Conservation (phyloP, 2,329 filamentous ascomycete species). For the Trematosphaeria pertusa region DNA sequence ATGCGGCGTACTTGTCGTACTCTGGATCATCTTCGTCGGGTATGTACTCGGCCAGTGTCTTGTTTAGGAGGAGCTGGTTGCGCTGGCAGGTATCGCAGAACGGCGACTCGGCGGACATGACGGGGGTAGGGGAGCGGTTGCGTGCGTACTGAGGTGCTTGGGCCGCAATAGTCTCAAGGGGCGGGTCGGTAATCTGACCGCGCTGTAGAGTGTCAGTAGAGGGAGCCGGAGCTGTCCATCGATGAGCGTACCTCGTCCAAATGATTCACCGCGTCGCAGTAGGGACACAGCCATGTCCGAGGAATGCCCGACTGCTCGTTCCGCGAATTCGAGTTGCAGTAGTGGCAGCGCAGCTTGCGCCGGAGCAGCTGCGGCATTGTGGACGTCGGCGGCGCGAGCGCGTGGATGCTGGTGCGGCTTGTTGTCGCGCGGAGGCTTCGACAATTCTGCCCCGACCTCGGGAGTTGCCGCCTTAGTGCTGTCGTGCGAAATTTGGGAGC, state of each 20-base stretch:
- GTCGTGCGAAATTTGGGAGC: no score
- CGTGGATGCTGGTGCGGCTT: slow-evolving; percentile 7
- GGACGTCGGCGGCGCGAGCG: slow-evolving; percentile 7
- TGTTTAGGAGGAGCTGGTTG: slow-evolving; percentile 84
- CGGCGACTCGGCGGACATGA: slow-evolving; percentile 46
- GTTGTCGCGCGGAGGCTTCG: slow-evolving; percentile 11
- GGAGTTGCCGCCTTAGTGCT: no score
- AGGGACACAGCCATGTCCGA: slow-evolving; percentile 48
- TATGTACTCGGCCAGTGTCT: slow-evolving; percentile 80
- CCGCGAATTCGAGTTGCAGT: slow-evolving; percentile 37
- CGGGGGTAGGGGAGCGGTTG: slow-evolving; percentile 35
- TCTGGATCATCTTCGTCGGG: slow-evolving; percentile 70
- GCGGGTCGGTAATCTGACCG: slow-evolving; percentile 89
- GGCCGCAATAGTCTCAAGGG: slow-evolving; percentile 57
- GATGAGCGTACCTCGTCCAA: slow-evolving; percentile 73
- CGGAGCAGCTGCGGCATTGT: slow-evolving; percentile 41
- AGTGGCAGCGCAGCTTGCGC: slow-evolving; percentile 45
- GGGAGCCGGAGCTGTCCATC: slow-evolving; percentile 3
- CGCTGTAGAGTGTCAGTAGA: slow-evolving; percentile 60
- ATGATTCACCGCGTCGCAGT: slow-evolving; percentile 88
- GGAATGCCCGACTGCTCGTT: slow-evolving; percentile 30
- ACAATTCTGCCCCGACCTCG: slow-evolving; percentile 9
- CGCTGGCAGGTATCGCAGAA: slow-evolving; percentile 83
- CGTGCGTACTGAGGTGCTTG: slow-evolving; percentile 32
- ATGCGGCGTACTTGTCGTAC: slow-evolving; percentile 71